phyloP scores from a whole-genome alignment of 306 rosid species.

The Carpinus fangiana region DNA sequence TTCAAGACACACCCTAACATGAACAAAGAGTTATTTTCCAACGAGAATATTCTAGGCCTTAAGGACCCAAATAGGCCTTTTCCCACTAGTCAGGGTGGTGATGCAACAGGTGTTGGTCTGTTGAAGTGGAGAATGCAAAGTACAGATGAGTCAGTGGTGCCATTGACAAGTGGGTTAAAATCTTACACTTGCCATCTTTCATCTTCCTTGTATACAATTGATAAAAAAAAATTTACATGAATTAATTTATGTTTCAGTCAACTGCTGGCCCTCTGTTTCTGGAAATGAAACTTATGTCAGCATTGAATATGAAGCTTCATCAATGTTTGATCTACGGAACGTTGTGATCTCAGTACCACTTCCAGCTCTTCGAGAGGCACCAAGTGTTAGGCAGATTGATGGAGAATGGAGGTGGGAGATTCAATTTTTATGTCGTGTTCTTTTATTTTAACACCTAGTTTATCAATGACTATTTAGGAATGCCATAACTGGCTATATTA shows the following conservation, averaged over 20 bases:
- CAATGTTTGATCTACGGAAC: conserved; percentile 77
- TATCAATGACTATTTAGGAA: not conserved
- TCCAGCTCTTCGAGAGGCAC: conserved; percentile 94
- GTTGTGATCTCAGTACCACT: conserved; percentile 87
- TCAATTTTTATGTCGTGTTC: not conserved
- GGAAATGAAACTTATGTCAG: conserved; percentile 95
- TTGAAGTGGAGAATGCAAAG: conserved; percentile 95
- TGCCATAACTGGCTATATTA: not conserved
- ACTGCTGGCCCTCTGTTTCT: conserved; percentile 98
- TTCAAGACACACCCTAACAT: conserved; percentile 99
- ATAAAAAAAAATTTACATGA: conserved; percentile 15
- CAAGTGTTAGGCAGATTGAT: conserved; percentile 76
- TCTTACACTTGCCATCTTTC: not conserved
- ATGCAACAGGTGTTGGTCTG: conserved; percentile 78
- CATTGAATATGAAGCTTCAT: conserved; percentile 92
- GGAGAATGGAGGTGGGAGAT: conserved; percentile 84
- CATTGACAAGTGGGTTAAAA: conserved; percentile 65
- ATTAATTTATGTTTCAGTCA: conserved; percentile 60
- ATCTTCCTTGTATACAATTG: conserved; percentile 10
- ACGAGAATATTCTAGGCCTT: conserved; percentile 63
- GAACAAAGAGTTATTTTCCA: conserved; percentile 90
- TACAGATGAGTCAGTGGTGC: conserved; percentile 81
- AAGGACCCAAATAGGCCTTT: conserved; percentile 87
- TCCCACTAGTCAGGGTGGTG: conserved; percentile 87
- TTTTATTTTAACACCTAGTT: not conserved